A percentile compares a stretch with the other conserved stretches of the same genome.
These are phyloP conservation scores for Pilasporangium apinafurcum DNA, from an alignment of 352 stramenopile species.

Conservation along the genomic window DNA sequence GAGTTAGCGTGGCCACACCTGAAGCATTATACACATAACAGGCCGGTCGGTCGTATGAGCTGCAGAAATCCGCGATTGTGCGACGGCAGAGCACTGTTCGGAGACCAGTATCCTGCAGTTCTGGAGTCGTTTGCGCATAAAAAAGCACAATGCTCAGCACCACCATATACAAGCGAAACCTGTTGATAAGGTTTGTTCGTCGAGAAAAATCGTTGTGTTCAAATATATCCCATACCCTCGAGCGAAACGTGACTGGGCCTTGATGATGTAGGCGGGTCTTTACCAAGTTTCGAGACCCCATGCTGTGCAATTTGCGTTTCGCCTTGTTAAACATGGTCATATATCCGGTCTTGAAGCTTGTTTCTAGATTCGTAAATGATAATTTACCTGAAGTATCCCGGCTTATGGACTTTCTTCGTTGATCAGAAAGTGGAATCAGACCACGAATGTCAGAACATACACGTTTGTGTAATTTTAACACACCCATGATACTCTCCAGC, in stretches of 20 bases:
- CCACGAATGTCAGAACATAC: constrained; percentile 26
- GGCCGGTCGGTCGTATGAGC: constrained; percentile 15
- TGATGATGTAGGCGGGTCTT: constrained; percentile 16
- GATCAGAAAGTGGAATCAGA: too few species aligned
- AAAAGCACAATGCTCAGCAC: constrained; percentile 41
- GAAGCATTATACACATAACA: constrained; percentile 25
- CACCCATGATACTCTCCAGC: constrained; percentile 19
- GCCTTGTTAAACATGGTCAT: constrained; percentile 15
- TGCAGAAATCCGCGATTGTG: constrained; percentile 33
- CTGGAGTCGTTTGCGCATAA: constrained; percentile 45
- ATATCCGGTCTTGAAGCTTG: too few species aligned
- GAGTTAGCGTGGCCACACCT: constrained; percentile 7
- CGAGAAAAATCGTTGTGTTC: constrained; percentile 31
- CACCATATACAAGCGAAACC: constrained; percentile 21
- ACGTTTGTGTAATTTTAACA: constrained; percentile 33
- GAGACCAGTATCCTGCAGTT: constrained; percentile 37
- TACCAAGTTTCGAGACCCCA: constrained; percentile 9
- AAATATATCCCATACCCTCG: constrained; percentile 32
- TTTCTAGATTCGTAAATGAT: too few species aligned
- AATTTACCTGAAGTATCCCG: constrained; percentile 2
- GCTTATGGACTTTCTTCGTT: neutral
- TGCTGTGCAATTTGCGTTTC: constrained; percentile 11
- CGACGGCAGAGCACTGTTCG: constrained; percentile 28
- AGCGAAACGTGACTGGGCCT: constrained; percentile 18
- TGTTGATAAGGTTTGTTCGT: constrained; percentile 13